Base-by-base conservation (phyloP, 2,329 filamentous ascomycete species). In the Zasmidium cellare region DNA sequence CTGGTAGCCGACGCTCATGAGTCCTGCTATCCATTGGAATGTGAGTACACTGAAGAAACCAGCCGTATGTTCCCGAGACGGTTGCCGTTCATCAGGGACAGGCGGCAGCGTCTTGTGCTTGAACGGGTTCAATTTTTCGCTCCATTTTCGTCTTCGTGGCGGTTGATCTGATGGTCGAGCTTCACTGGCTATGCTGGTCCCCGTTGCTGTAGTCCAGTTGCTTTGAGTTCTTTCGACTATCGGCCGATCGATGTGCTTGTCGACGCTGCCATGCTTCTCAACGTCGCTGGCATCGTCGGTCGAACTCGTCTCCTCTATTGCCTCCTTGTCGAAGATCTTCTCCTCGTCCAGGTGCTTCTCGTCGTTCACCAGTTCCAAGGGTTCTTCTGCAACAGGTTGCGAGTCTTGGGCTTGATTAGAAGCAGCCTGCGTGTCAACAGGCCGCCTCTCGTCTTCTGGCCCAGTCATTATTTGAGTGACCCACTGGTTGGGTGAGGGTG, bases 1-100 rank as follows among this genome's bases (percentile, higher is more conserved):
- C 70, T 91, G 87, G 75, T 97, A 97, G 35, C 94, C 94, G 41
- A 86, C 84, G 62, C 76, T 81, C 92, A 97, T 97, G 55, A 97
- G 71, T 1, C 91, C 87, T 0, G 86, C 86, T 82, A 97, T 93
- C 93, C 93, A 97, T 72, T 91, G 85, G 71, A 96, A 97, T 3
- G 88, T 88, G 20, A 96, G 72, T 56, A 81, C 72, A 75, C 90
- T 96, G 62, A 94, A 82, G 69, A 92, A 87, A 1, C 83, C 78
- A 3, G 92, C 92, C 3, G 78, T 80, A 71, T 91, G 81, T 75
- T 97, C 92, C 61, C 83, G 84, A 5, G 85, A 92, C 0, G 80
- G 74, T 9, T 69, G 69, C 25, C 84, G 75, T 65, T 82, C 75
- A 23, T 80, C 71, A 1, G 85, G 84, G 1, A 87, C 72, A 2